These are phyloP conservation scores for Astragalus glycyphyllos DNA, from an alignment of 306 rosid species.

Conservation along the genomic window DNA sequence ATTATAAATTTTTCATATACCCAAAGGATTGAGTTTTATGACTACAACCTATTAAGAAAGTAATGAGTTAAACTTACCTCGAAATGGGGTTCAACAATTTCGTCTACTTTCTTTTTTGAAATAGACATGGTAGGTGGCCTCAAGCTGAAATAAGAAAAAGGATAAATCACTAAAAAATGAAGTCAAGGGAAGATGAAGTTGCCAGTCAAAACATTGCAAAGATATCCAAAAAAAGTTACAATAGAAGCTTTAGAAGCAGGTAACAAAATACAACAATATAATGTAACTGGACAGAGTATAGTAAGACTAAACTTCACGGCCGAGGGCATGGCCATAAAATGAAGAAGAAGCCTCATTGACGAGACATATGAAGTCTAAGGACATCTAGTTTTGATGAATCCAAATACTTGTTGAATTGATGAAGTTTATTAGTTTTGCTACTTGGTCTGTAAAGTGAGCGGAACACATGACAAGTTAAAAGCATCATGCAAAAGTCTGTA, in stretches of 20 bases:
- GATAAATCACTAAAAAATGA: conserved; percentile 26
- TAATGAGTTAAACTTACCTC: conserved; percentile 59
- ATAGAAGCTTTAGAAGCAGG: conserved; percentile 7
- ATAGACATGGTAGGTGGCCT: conserved; percentile 48
- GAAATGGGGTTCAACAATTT: conserved; percentile 43
- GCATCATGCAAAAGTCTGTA: neutral
- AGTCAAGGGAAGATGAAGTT: conserved; percentile 27
- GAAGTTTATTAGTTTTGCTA: neutral
- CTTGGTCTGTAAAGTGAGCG: neutral
- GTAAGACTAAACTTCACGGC: conserved; percentile 7
- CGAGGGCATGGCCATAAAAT: conserved; percentile 6
- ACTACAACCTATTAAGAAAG: conserved; percentile 31
- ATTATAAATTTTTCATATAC: neutral
- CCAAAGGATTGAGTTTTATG: conserved; percentile 29
- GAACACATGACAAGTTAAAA: neutral
- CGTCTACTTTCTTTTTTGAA: conserved; percentile 71
- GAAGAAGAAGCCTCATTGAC: neutral
- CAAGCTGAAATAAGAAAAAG: conserved; percentile 61
- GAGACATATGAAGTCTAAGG: neutral
- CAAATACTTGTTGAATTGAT: neutral
- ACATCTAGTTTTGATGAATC: neutral
- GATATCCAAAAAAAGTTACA: conserved; percentile 1
- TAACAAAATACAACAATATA: conserved; percentile 15
- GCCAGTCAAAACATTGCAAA: conserved; percentile 19
- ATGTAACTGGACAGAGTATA: conserved; percentile 20